Base-by-base conservation (phyloP, 305 asterid species). In the Solanum hybrid region DNA sequence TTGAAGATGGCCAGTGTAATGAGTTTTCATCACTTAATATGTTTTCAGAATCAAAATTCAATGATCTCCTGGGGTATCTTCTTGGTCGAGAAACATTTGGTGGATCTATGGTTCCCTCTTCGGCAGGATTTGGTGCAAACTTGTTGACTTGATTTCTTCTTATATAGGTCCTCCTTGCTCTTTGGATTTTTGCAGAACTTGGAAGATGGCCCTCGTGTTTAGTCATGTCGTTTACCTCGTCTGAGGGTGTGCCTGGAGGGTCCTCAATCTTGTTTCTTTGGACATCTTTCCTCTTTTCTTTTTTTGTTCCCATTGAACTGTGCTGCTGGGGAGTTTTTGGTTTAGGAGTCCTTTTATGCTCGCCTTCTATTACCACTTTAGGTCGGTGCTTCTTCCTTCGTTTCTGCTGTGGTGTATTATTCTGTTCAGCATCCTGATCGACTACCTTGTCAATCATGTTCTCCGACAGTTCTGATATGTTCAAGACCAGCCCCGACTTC, bases 331-430 rank as follows among this genome's bases (percentile, higher is more conserved):
- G 91, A 22, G 92, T 93, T 87, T 90, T 92, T 89, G 93, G 91
- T 88, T 89, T 95, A 29, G 93, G 95, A 89, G 94, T 90, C 76
- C 80, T 93, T 89, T 94, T 95, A 86, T 92, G 83, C 91, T 95
- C 79, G 75, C 96, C 95, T 92, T 96, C 98, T 83, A 91, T 91
- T 73, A 97, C 92, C 87, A 97, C 99, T 91, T 95, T 97, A 76
- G 99, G 99, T 93, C 98, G 94, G 94, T 97, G 98, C 89, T 96
- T 97, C 92, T 91, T 97, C 92, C 95, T 94, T 65, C 94, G 91
- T 92, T 94, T 97, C 91, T 89, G 95, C 89, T 92, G 98, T 61
- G 97, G 96, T 87, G 98, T 95, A 92, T 93, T 93, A 90, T 79
- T 93, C 91, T 92, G 87, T 90, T 94, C 95, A 89, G 91, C 88